Base-by-base conservation (phyloP, 345 rosid genomes). In the Eucalyptus marginata region DNA sequence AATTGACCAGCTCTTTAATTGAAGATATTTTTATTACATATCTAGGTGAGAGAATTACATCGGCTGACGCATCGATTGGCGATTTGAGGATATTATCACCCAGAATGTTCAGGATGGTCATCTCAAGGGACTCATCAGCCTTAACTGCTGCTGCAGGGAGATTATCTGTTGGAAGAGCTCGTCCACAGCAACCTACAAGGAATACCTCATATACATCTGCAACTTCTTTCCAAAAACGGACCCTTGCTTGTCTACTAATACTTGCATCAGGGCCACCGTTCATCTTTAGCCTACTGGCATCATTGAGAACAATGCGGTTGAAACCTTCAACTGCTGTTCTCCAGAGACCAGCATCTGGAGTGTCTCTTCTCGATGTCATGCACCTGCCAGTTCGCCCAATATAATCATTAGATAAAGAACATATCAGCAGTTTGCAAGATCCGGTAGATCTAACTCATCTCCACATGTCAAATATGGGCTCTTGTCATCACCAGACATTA, bases 131-230 rank as follows among this genome's bases (percentile, higher is more conserved):
- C 89, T 97, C 99, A 89, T 98, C 98, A 87, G 96, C 94, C 88
- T 90, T 92, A 40, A 94, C 94, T 22, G 91, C 92, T 52, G 87
- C 89, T 71, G 94, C 92, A 87, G 97, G 93, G 90, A 95, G 95
- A 90, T 96, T 93, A 91, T 89, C 95, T 56, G 99, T 93, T 89
- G 97, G 95, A 89, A 97, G 96, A 86, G 98, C 98, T 88, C 98
- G 99, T 13, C 99, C 99, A 90, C 99, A 98, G 89, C 96, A 95
- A 89, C 99, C 96, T 86, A 97, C 93, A 88, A 98, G 98, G 92
- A 98, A 98, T 91, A 96, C 96, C 88, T 97, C 99, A 89, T 95
- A 98, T 54, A 96, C 96, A 93, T 97, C 99, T 51, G 99, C 99
- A 86, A 95, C 94, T 94, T 95, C 99, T 94, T 98, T 98, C 99